Base-by-base conservation (phyloP, 345 rosid species). In the Gossypium turneri region DNA sequence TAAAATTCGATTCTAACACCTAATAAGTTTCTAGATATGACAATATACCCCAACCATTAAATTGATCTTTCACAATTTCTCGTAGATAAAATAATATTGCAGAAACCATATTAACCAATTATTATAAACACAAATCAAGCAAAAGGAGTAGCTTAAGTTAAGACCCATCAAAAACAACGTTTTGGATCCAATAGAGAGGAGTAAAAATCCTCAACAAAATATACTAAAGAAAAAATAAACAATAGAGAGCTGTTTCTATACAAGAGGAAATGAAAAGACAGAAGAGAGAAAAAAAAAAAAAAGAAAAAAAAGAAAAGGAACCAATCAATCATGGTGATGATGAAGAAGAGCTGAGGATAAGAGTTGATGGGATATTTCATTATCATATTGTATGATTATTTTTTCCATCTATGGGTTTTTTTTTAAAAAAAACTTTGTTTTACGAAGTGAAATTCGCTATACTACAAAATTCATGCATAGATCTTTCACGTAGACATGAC, bases 341-440 rank as follows among this genome's bases (percentile, higher is more conserved):
- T 29, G 3, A 29, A 41, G 69, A n/a, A 41, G 48, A 63, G 68
- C 24, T 5, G 47, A 65, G 12, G 52, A 44, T 20, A 15, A 19
- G 5, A 43, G 24, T 72, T 62, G 75, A 78, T 67, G 79, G 64
- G 82, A 81, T 73, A 43, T 73, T 78, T 67, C 80, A 68, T 61
- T 34, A 34, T 34, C 41, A 5, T 1, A 34, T 34, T 34, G 41
- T 34, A 34, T 34, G 41, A 34, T 4, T 34, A 34, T 34, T 4
- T 55, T 65, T 50, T 48, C 17, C 43, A 20, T 27, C 22, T 27
- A 24, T 76, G 19, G 47, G 9, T 6, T 13, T 44, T 13, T 9
- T 29, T 13, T 7, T 58, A 22, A 22, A 22, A 22, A 34, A 34
- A 34, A 5, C 41, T 34, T 51, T 15, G 51, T 51, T 16, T 51